A percentile compares a stretch with the other conserved stretches of the same genome.
Evolutionary conservation across 2,329 filamentous ascomycete species (phyloP).

Genomic region (Penicillium sp.): DNA sequence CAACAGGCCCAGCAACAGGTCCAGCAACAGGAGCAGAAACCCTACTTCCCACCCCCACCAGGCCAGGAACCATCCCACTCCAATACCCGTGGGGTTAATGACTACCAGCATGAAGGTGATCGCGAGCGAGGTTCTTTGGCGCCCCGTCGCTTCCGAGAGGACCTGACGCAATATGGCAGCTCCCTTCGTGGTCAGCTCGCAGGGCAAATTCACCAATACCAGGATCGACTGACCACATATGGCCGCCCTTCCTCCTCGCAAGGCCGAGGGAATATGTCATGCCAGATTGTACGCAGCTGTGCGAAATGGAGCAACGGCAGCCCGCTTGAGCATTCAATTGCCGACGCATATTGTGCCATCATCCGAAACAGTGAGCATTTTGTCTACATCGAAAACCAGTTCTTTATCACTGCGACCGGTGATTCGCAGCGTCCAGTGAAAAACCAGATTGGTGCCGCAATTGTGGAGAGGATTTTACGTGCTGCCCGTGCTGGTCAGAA

Average conservation of each 20-base stretch:
- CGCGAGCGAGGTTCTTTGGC: conserved; percentile 35
- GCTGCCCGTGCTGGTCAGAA: conserved; percentile 81
- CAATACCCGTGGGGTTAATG: conserved; percentile 36
- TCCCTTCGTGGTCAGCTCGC: conserved; percentile 42
- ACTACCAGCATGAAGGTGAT: conserved; percentile 39
- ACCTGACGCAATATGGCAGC: conserved; percentile 41
- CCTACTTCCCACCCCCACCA: conserved; percentile 47
- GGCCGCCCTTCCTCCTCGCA: conserved; percentile 26
- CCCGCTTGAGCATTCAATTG: conserved; percentile 76
- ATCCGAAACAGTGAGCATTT: conserved; percentile 88
- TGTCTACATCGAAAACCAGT: conserved; percentile 98
- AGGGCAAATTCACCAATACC: conserved; percentile 47
- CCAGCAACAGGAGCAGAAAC: conserved; percentile 27
- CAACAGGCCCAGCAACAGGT: conserved; percentile 8
- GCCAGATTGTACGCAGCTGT: conserved; percentile 68
- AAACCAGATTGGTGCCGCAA: conserved; percentile 86
- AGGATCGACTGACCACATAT: conserved; percentile 36
- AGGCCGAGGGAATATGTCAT: conserved; percentile 37
- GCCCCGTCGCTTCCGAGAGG: conserved; percentile 38
- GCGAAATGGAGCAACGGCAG: conserved; percentile 97
- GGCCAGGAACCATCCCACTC: conserved; percentile 33
- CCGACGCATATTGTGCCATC: conserved; percentile 78
- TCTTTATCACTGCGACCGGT: conserved; percentile 94
- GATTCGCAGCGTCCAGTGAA: conserved; percentile 80
- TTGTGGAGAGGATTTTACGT: conserved; percentile 83